Percentiles rank a stretch among this genome's conserved stretches.
Evolutionary conservation across 31 red algal species (phyloP).

Genomic region (Endocladia muricata): DNA sequence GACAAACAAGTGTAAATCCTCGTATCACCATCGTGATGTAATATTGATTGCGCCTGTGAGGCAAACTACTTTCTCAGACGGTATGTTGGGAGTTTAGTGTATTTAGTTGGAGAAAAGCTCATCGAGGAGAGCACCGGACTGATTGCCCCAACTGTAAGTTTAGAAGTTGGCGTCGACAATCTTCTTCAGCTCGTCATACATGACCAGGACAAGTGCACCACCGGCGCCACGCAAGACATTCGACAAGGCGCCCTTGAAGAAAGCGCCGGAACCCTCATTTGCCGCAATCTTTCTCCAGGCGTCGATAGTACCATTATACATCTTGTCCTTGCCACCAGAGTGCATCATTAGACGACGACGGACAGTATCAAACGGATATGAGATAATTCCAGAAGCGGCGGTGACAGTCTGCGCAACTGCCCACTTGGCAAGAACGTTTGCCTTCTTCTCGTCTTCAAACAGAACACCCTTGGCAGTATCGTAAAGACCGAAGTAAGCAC

Average conservation of each 20-base stretch:
- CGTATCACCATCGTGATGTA: too few species aligned
- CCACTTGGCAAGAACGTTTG: slow-evolving; percentile 87
- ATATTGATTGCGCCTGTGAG: too few species aligned
- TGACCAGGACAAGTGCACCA: slow-evolving; percentile 97
- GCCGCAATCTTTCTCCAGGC: slow-evolving; percentile 90
- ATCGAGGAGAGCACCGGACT: not conserved
- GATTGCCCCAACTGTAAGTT: not conserved
- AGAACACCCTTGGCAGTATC: slow-evolving; percentile 98
- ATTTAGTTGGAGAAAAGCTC: too few species aligned
- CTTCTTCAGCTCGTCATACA: slow-evolving; percentile 99
- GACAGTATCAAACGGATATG: slow-evolving; percentile 99
- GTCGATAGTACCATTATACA: slow-evolving; percentile 95
- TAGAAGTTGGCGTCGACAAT: slow-evolving; percentile 73
- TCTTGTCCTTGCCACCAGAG: slow-evolving; percentile 85
- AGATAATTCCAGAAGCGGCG: slow-evolving; percentile 81
- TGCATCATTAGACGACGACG: slow-evolving; percentile 99
- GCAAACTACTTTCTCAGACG: too few species aligned
- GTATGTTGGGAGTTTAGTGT: too few species aligned
- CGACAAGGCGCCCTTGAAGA: slow-evolving; percentile 98
- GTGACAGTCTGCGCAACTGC: slow-evolving; percentile 91
- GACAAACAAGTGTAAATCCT: too few species aligned
- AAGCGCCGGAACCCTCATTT: slow-evolving; percentile 85
- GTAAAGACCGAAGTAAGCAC: slow-evolving; percentile 98
- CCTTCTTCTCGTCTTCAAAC: slow-evolving; percentile 85
- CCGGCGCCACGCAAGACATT: slow-evolving; percentile 96